These are phyloP conservation scores for Boletus vermiculosoides DNA, from an alignment of 768 basidiomycete genomes.

Conservation along the genomic window DNA sequence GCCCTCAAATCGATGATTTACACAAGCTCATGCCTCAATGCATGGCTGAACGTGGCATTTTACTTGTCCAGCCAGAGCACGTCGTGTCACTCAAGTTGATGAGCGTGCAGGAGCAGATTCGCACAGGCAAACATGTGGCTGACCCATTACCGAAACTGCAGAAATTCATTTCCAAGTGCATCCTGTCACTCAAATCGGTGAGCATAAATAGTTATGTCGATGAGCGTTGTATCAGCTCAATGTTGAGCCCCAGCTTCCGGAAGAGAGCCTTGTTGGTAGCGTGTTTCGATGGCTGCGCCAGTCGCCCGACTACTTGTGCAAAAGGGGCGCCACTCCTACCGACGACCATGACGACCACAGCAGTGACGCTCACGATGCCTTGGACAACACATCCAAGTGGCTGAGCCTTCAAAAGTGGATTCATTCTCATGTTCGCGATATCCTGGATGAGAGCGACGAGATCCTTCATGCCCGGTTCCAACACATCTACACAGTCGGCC, in stretches of 20 bases:
- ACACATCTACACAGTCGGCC: too few species aligned
- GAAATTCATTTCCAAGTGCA: not conserved
- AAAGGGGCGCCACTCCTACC: too few species aligned
- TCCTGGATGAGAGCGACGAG: too few species aligned
- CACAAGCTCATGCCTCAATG: slow-evolving; percentile 35
- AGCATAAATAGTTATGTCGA: not conserved
- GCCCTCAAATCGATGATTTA: too few species aligned
- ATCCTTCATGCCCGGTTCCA: too few species aligned
- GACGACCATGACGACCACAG: not conserved
- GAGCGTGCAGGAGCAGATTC: too few species aligned
- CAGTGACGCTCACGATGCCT: too few species aligned
- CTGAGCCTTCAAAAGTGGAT: too few species aligned
- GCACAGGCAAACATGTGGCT: not conserved
- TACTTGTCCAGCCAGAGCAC: not conserved
- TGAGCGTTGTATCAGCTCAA: not conserved
- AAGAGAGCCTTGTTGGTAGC: not conserved
- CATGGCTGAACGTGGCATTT: slow-evolving; percentile 18
- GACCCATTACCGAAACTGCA: not conserved
- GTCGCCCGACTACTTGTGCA: not conserved
- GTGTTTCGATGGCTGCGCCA: not conserved
- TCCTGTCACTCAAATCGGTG: not conserved
- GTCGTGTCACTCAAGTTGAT: not conserved
- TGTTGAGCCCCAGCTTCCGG: not conserved
- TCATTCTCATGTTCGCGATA: too few species aligned
- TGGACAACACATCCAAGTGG: too few species aligned